Evolutionary conservation across 306 rosid species (phyloP), one percentile per base, ranked within the genome.

Genomic region (Acmispon strigosus): DNA sequence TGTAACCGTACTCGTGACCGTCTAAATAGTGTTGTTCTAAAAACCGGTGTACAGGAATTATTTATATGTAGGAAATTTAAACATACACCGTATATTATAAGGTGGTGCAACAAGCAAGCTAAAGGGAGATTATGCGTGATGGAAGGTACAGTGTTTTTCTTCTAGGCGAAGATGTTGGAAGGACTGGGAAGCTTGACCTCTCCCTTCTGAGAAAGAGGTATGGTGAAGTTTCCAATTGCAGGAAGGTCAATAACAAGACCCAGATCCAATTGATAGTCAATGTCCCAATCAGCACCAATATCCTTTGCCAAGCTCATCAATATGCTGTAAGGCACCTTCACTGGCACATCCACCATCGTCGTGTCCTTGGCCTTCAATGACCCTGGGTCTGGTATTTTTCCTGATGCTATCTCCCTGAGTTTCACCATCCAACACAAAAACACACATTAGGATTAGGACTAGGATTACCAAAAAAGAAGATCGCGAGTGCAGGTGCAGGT

Each of bases 321-420:
- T 49, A 89, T 14, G 56, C 76, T 83, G 39, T 91, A 92, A 0
- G 96, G 79, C 39, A 91, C 96, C 77, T 83, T 91, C 66, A 91
- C 82, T 0, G 78, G 90, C 3, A 91, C 97, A 7, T 91, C 86
- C 66, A 94, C 64, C 80, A 78, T 4, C 0, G 96, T 86, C 2
- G 66, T 60, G 8, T 76, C 96, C 15, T 60, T 76, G 3, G 73
- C 93, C 80, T 85, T 84, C 72, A 93, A 32, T 0, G 93, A 90
- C 18, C 98, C 98, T 2, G 96, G 96, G 79, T 93, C 98, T 0
- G 96, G 96, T 11, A 93, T 43, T 5, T 32, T 84, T 56, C 98
- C 98, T 1, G 90, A 36, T 16, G 86, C 96, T 67, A 90, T 83
- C 76, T 50, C 89, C 85, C 98, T 92, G 49, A 1, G 0, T 19